Base-by-base conservation (phyloP, 1,284 basidiomycete genomes). In the Papiliotrema flavescens region DNA sequence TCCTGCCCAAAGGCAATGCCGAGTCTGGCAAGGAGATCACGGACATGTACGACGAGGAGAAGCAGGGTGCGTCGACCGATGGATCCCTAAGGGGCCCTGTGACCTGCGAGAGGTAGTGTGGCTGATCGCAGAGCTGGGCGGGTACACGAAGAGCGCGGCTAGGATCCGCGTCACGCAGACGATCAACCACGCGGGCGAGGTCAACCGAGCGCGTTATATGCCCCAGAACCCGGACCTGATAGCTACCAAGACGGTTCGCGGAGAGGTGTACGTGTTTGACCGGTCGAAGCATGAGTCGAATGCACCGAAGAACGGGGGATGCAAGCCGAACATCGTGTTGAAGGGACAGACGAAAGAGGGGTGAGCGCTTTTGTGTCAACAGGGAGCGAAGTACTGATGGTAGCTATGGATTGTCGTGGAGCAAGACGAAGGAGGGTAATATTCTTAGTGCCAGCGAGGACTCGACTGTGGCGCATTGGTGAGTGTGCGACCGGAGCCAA, bases 161-260 rank as follows among this genome's bases (percentile, higher is more conserved):
- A 84, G 90, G 24, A 85, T 98, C 59, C 87, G 90, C 68, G 84
- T 97, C 70, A 88, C 87, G 34, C 96, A 99, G 73, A 87, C 85
- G 59, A 98, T 99, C 79, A 94, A 94, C 74, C 96, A 99, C 76
- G 84, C 85, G 9, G 93, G 93, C 48, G 96, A 99, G 76, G 91
- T 98, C 67, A 98, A 99, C 77, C 81, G 94, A 37, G 96, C 96
- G 54, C 83, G 96, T 44, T 99, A 98, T 76, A 98, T 97, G 90
- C 96, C 96, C 15, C 95, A 98, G 77, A 98, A 98, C 71, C 89
- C 91, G 6, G 91, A 98, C 76, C 76, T 99, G 62, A 90, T 99
- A 61, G 96, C 96, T 2, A 98, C 95, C 9, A 95, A 98, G 65
- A 81, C 92, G 11, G 84, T 95, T 8, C 85, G 83, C 5, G 96